A percentile compares a stretch with the other conserved stretches of the same genome.
These are phyloP conservation scores for Phyllosticta citriasiana DNA, from an alignment of 2,329 filamentous ascomycete genomes.

Conservation along the genomic window DNA sequence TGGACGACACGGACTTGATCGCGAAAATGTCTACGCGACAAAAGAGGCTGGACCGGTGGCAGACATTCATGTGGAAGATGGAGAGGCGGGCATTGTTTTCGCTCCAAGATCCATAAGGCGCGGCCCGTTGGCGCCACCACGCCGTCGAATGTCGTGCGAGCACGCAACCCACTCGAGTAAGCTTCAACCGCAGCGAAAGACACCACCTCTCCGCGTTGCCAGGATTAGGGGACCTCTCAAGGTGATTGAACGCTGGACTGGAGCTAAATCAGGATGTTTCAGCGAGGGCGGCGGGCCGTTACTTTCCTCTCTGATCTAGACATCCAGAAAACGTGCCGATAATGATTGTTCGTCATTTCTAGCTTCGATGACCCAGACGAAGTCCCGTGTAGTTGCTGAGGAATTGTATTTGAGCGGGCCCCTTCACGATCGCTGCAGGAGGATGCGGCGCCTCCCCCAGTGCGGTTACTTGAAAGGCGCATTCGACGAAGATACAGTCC, in stretches of 20 bases:
- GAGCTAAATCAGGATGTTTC: not conserved
- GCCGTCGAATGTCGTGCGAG: slow-evolving; percentile 9
- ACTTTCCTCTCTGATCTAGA: not conserved
- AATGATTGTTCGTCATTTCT: slow-evolving; percentile 1
- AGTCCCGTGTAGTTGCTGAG: not conserved
- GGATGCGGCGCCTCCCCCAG: not conserved
- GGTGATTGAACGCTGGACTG: not conserved
- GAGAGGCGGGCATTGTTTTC: not conserved
- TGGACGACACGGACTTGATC: too few relatives aligned
- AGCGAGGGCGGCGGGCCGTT: not conserved
- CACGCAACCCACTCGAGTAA: slow-evolving; percentile 10
- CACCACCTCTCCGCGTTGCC: not conserved
- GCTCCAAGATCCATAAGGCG: not conserved
- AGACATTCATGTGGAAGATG: too few relatives aligned
- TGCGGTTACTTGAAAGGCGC: not conserved
- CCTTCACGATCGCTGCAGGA: not conserved
- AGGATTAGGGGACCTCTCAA: not conserved
- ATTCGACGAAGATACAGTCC: not conserved
- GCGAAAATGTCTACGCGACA: too few relatives aligned
- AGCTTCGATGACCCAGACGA: not conserved
- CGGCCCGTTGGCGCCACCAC: not conserved
- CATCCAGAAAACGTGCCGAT: not conserved
- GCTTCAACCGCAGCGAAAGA: not conserved
- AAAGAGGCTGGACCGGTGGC: too few relatives aligned
- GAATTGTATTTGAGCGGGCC: not conserved